phyloP scores from a whole-genome alignment of 176 grass and related monocot genomes.

The Pontederia paniculata region DNA sequence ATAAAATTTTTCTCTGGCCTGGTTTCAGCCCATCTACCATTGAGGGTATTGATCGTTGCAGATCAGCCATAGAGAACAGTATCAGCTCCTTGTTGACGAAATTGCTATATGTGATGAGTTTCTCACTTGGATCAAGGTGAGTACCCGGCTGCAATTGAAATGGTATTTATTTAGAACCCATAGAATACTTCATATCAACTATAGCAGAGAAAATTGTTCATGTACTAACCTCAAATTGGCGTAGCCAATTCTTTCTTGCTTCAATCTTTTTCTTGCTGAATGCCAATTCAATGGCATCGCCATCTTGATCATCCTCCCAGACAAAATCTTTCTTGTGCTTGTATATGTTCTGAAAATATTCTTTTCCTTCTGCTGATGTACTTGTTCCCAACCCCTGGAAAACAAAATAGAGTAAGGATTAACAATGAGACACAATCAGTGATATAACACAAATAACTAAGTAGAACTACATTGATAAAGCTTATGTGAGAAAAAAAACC shows the following conservation, averaged over 20 bases:
- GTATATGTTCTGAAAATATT: slow-evolving; percentile 39
- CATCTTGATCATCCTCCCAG: slow-evolving; percentile 51
- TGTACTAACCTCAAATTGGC: slow-evolving; percentile 46
- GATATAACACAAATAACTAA: too few species aligned
- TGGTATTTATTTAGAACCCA: background rate
- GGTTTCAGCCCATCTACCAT: slow-evolving; percentile 92
- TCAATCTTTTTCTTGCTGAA: slow-evolving; percentile 86
- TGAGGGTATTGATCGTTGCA: slow-evolving; percentile 83
- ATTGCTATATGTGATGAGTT: slow-evolving; percentile 61
- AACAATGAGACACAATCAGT: background rate
- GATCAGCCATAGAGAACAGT: slow-evolving; percentile 79
- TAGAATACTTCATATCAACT: too few species aligned
- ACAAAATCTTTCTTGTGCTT: slow-evolving; percentile 67
- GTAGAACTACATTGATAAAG: background rate
- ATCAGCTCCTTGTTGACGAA: slow-evolving; percentile 96
- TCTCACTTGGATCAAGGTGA: slow-evolving; percentile 48
- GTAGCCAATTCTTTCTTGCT: slow-evolving; percentile 67
- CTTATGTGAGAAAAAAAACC: slow-evolving; percentile 21
- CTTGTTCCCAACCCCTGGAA: slow-evolving; percentile 76
- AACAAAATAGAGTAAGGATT: background rate
- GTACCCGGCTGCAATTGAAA: slow-evolving; percentile 49
- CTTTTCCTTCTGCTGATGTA: slow-evolving; percentile 47
- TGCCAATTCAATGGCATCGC: slow-evolving; percentile 56
- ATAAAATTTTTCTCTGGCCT: slow-evolving; percentile 78
- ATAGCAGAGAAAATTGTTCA: too few species aligned